A percentile compares a stretch with the other conserved stretches of the same genome.
phyloP scores from a whole-genome alignment of 257 asterid genomes.

The Pogostemon cablin region DNA sequence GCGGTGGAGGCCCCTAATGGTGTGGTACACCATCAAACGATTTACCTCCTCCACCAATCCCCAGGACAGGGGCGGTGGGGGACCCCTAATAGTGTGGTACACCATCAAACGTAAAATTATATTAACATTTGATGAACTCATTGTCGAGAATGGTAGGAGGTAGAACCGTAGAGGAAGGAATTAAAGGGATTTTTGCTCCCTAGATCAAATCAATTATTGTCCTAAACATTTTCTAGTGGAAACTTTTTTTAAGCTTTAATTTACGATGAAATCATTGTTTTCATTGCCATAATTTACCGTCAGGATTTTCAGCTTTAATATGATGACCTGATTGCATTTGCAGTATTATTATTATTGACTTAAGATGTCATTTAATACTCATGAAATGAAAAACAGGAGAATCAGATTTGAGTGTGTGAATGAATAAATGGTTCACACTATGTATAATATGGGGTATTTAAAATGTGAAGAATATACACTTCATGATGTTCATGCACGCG shows the following conservation, averaged over 20 bases:
- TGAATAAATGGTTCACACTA: not conserved
- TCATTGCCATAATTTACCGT: too few species aligned
- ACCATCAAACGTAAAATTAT: conserved; percentile 15
- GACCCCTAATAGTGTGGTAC: too few species aligned
- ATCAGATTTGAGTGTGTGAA: not conserved
- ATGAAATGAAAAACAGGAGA: not conserved
- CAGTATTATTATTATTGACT: too few species aligned
- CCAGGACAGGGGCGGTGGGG: too few species aligned
- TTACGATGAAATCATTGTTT: not conserved
- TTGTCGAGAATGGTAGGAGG: not conserved
- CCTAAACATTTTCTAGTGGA: conserved; percentile 31
- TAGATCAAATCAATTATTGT: conserved; percentile 23
- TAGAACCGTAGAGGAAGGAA: not conserved
- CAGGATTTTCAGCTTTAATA: too few species aligned
- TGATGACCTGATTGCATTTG: too few species aligned
- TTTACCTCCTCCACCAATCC: too few species aligned
- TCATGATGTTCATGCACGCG: too few species aligned
- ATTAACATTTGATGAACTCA: not conserved
- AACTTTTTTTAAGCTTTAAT: conserved; percentile 22
- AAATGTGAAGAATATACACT: conserved; percentile 16
- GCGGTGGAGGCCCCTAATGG: too few species aligned
- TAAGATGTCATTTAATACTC: too few species aligned
- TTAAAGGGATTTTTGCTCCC: not conserved
- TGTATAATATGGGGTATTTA: not conserved
- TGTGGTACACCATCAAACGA: too few species aligned